Evolutionary conservation across 495 filamentous ascomycete genomes (phyloP).

Genomic region (Daldinia bambusicola): DNA sequence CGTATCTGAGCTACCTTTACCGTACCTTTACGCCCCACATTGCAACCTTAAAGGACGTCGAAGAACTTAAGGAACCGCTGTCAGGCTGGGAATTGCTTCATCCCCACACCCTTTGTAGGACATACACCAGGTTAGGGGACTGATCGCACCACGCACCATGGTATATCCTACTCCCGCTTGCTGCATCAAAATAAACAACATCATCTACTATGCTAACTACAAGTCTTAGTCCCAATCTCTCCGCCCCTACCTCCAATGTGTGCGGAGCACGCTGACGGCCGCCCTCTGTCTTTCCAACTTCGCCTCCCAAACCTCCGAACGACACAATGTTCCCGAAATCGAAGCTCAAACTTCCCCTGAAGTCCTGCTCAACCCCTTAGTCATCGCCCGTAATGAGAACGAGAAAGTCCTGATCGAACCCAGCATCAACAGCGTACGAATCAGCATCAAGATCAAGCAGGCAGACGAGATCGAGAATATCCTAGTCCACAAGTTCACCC

Average conservation of each 20-base stretch:
- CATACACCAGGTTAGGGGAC: slow-evolving; percentile 20
- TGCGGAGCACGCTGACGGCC: slow-evolving; percentile 91
- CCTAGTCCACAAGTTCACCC: slow-evolving; percentile 95
- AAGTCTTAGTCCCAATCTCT: slow-evolving; percentile 94
- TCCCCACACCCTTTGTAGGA: slow-evolving; percentile 21
- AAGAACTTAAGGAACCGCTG: slow-evolving; percentile 5
- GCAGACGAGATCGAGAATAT: slow-evolving; percentile 99
- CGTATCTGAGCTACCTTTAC: slow-evolving; percentile 2
- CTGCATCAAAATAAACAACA: background rate
- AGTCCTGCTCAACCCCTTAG: slow-evolving; percentile 90
- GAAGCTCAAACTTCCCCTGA: slow-evolving; percentile 93
- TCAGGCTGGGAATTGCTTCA: slow-evolving; percentile 39
- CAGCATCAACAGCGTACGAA: slow-evolving; percentile 91
- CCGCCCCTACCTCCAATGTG: slow-evolving; percentile 95
- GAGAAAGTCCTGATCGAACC: slow-evolving; percentile 95
- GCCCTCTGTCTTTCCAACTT: slow-evolving; percentile 97
- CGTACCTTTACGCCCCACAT: slow-evolving; percentile 21
- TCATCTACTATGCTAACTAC: slow-evolving; percentile 19
- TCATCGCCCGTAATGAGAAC: slow-evolving; percentile 91
- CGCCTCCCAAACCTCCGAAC: slow-evolving; percentile 92
- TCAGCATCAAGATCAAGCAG: slow-evolving; percentile 98
- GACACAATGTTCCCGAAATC: slow-evolving; percentile 97
- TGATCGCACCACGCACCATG: slow-evolving; percentile 32
- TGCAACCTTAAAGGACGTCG: background rate
- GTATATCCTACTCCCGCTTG: slow-evolving; percentile 16